Evolutionary conservation across 2,329 filamentous ascomycete genomes (phyloP).

Genomic region (Paraconiothyrium brasiliense): DNA sequence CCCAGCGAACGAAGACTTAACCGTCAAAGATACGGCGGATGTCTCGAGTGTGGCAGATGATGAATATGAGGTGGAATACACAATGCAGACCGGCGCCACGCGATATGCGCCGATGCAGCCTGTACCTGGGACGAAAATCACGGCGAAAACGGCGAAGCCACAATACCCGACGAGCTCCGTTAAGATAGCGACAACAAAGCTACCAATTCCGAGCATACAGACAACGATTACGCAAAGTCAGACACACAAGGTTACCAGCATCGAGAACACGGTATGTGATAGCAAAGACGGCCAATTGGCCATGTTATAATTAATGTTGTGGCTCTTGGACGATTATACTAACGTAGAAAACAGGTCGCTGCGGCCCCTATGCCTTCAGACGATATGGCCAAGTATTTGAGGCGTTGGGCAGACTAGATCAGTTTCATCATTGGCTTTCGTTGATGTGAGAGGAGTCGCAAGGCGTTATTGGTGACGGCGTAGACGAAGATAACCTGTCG

Average conservation of each 20-base stretch:
- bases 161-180: constrained; percentile 66
- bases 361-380: constrained; percentile 60
- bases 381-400: constrained; percentile 67
- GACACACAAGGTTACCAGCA: constrained; percentile 61
- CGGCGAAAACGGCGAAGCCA: constrained; percentile 59
- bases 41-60: constrained; percentile 36
- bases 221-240: constrained; percentile 63
- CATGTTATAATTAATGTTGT: neutral
- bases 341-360: constrained; percentile 57
- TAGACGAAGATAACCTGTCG: neutral
- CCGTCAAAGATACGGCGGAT: constrained; percentile 29
- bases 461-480: constrained; percentile 8
- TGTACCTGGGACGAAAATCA: constrained; percentile 67
- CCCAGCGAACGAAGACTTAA: constrained; percentile 35
- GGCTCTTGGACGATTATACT: constrained; percentile 17
- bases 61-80: constrained; percentile 60
- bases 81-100: constrained; percentile 64
- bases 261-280: constrained; percentile 67
- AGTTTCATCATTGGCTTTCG: neutral
- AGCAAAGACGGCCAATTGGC: neutral
- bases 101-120: constrained; percentile 70
- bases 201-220: constrained; percentile 56
- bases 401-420: constrained; percentile 66
- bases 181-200: constrained; percentile 60
- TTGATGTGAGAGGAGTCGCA: neutral